Evolutionary conservation across 441 rosid species (phyloP), one percentile per base, ranked within the genome.

Genomic region (Populus hybrid): DNA sequence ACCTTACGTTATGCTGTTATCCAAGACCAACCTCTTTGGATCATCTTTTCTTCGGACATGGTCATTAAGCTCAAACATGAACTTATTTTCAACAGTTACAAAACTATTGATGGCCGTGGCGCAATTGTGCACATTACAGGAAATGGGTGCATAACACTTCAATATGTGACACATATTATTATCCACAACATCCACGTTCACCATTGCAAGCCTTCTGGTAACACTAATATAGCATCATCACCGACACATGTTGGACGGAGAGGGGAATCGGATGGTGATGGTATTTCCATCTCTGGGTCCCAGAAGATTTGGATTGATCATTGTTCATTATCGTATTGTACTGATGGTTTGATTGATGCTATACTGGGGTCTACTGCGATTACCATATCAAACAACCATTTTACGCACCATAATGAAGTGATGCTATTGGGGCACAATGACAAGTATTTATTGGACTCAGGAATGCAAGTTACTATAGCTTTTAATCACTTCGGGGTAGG

Each of bases 51-150:
- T 0, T 50, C 91, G 14, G 84, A 88, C 84, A 95, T 92, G 97
- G 36, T 79, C 80, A 93, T 95, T 79, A 88, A 73, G 57, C 85
- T 95, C 0, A 90, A 80, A 63, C 94, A 93, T 72, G 99, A 95
- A 71, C 97, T 95, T 69, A 91, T 95, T 23, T 75, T 92, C 81
- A 93, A 86, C 83, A 85, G 87, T 78, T 95, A 83, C 93, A 95
- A 95, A 69, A 95, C 98, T 72, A 23, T 95, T 24, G 99, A 95
- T 80, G 98, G 97, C 10, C 93, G 99, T 0, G 98, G 98, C 2
- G 85, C 87, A 14, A 84, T 75, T 42, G 83, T 95, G 20, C 79
- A 87, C 67, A 86, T 95, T 16, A 92, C 97, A 6, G 97, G 97
- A 10, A 80, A 87, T 69, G 98, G 98, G 3, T 95, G 99, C 77